Evolutionary conservation across 768 basidiomycete genomes (phyloP), one percentile per base, ranked within the genome.

Genomic region (Solioccasus polychromus): DNA sequence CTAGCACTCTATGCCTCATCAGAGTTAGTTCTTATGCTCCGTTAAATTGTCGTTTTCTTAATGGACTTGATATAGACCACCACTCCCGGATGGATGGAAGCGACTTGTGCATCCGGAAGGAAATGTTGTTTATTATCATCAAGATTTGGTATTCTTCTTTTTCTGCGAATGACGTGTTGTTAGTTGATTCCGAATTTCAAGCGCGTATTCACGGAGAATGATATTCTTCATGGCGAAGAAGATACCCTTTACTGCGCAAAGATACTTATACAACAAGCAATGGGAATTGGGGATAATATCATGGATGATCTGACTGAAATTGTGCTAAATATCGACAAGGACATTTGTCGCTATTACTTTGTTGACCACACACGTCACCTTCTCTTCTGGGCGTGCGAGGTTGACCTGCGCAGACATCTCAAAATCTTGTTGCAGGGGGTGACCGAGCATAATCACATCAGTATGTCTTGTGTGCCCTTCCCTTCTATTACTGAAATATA

Each of bases 81-180:
- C n/a, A n/a, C n/a, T n/a, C n/a, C n/a, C n/a, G n/a, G n/a, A n/a
- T n/a, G n/a, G n/a, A n/a, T n/a, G n/a, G n/a, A n/a, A n/a, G n/a
- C n/a, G n/a, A n/a, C n/a, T n/a, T n/a, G n/a, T n/a, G n/a, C 39
- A 39, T 15, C 39, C 39, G 11, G 39, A 39, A 29, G 39, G 39
- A 29, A 39, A 39, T 14, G 39, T 29, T 8, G 11, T 18, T 12
- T 39, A 17, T 17, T 18, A 20, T 25, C 15, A 25, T 28, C 9
- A 39, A 20, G 26, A 19, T 1, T 11, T 19, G 17, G 26, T 29
- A n/a, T n/a, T n/a, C n/a, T n/a, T n/a, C n/a, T n/a, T n/a, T n/a
- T n/a, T n/a, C n/a, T n/a, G n/a, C n/a, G n/a, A n/a, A n/a, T n/a
- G n/a, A n/a, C n/a, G n/a, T n/a, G n/a, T n/a, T n/a, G n/a, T n/a